A percentile compares a stretch with the other conserved stretches of the same genome.
Conservation (phyloP, 1,139 yeast genomes). For the Scheffersomyces quercinus region DNA sequence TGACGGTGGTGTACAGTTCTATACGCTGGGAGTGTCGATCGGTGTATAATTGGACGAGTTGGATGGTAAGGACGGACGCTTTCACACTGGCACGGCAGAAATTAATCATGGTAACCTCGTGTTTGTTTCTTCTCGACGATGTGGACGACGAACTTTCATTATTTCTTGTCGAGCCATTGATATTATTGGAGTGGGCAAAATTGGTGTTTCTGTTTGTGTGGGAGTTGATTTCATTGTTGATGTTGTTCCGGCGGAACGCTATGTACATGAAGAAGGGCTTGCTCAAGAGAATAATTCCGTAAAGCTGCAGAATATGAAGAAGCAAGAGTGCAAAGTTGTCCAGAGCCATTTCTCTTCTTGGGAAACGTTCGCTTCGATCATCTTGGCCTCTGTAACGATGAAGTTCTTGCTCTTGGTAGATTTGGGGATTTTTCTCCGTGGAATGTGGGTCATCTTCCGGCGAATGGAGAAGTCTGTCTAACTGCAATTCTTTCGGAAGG, state of each 20-base stretch:
- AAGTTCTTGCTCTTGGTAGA: too few relatives aligned
- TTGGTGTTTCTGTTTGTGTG: too few relatives aligned
- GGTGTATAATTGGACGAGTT: conserved; percentile 25
- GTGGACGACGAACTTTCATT: conserved; percentile 1
- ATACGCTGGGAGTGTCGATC: conserved; percentile 14
- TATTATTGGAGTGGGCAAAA: too few relatives aligned
- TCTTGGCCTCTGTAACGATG: neutral
- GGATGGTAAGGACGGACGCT: conserved; percentile 35
- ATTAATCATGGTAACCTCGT: conserved; percentile 16
- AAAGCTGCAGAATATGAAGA: conserved; percentile 40
- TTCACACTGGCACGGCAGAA: conserved; percentile 39
- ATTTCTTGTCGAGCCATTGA: too few relatives aligned
- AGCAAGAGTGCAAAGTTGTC: conserved; percentile 27
- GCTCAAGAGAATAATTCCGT: conserved; percentile 42
- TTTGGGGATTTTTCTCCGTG: too few relatives aligned
- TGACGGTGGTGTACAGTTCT: conserved; percentile 16
- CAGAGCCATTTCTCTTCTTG: conserved; percentile 5
- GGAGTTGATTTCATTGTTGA: neutral
- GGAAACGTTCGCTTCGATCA: neutral
- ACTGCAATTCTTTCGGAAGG: conserved; percentile 27
- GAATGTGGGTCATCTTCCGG: conserved; percentile 4
- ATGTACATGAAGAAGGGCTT: conserved; percentile 48
- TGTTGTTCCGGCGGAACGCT: conserved; percentile 10
- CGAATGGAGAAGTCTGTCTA: conserved; percentile 14
- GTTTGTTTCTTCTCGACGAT: conserved; percentile 11